These are phyloP conservation scores for Pisolithus orientalis DNA, from an alignment of 768 basidiomycete species.

Conservation along the genomic window DNA sequence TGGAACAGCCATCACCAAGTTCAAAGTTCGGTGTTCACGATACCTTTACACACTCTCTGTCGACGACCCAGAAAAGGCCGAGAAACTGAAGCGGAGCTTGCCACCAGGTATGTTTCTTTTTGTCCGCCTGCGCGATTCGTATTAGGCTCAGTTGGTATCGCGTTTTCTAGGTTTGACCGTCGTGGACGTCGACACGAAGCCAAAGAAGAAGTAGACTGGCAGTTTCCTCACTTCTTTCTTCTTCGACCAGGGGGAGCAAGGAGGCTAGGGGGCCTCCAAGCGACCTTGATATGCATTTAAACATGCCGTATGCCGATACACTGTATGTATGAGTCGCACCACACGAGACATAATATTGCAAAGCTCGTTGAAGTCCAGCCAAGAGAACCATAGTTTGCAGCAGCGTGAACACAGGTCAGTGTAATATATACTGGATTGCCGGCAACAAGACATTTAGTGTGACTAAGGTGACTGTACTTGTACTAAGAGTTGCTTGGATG, in stretches of 20 bases:
- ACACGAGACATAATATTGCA: slow-evolving; percentile 8
- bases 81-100: slow-evolving; percentile 91
- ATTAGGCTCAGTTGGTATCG: background rate
- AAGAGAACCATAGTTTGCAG: background rate
- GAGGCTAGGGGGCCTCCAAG: slow-evolving; percentile 2
- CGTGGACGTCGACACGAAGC: slow-evolving; percentile 60
- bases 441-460: slow-evolving; percentile 17
- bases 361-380: background rate
- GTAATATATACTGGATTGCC: slow-evolving; percentile 9
- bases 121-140: background rate
- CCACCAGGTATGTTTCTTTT: slow-evolving; percentile 74
- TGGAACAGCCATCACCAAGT: slow-evolving; percentile 85
- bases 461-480: slow-evolving; percentile 17
- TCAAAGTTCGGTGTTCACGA: slow-evolving; percentile 96
- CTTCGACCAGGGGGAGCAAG: background rate
- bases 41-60: slow-evolving; percentile 96
- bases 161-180: slow-evolving; percentile 54
- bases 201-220: slow-evolving; percentile 65
- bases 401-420: slow-evolving; percentile 7
- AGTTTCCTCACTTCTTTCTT: slow-evolving; percentile 6
- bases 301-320: slow-evolving; percentile 16
- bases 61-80: slow-evolving; percentile 97
- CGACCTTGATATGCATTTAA: slow-evolving; percentile 7
- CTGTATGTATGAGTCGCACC: slow-evolving; percentile 12
- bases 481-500: slow-evolving; percentile 11